These are phyloP conservation scores for Entomortierella chlamydospora DNA, from an alignment of 192 early-diverging fungal genomes.

Conservation along the genomic window DNA sequence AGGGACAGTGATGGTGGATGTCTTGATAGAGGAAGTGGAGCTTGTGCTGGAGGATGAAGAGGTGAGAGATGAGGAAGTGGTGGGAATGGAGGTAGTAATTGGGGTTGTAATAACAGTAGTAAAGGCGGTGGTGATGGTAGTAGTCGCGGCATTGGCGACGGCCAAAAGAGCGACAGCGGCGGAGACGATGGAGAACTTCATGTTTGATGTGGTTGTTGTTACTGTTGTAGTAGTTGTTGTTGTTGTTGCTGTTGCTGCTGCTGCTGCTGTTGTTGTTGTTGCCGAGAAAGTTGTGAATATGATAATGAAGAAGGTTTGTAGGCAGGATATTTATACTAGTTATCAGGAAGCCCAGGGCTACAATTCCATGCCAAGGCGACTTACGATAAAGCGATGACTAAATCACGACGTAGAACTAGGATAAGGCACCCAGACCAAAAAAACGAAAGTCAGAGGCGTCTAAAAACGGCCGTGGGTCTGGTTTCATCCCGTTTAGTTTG, in stretches of 20 bases:
- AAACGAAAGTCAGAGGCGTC: not conserved
- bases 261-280: not conserved
- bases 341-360: too few relatives aligned
- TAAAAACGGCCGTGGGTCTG: too few relatives aligned
- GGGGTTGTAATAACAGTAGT: slow-evolving; percentile 12
- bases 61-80: slow-evolving; percentile 5
- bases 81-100: slow-evolving; percentile 1
- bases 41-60: not conserved
- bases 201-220: slow-evolving; percentile 4
- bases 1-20: slow-evolving; percentile 13
- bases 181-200: slow-evolving; percentile 38
- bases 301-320: not conserved
- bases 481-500: not conserved
- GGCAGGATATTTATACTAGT: slow-evolving; percentile 9
- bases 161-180: slow-evolving; percentile 11
- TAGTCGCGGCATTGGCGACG: not conserved
- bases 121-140: not conserved
- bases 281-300: not conserved
- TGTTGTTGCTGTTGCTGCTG: not conserved
- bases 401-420: not conserved
- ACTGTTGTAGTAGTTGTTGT: not conserved
- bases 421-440: not conserved
- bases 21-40: too few relatives aligned
- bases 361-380: too few relatives aligned
- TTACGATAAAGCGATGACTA: not conserved